phyloP scores from a whole-genome alignment of 148 eudicot species.

The Heliamphora exappendiculata region DNA sequence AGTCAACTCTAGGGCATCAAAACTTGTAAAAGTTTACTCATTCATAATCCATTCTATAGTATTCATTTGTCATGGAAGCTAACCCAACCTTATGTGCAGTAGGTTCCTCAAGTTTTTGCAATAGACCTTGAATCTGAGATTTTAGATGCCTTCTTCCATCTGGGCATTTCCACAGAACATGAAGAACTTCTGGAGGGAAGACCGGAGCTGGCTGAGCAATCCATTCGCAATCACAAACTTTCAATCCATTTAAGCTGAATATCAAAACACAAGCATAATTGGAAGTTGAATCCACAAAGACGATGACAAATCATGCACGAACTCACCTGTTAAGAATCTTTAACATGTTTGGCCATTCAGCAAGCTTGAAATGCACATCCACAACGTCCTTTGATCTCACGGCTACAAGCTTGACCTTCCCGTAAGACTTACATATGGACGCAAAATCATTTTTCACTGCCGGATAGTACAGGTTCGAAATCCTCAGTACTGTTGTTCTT shows the following conservation, averaged over 20 bases:
- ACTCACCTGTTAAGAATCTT: slow-evolving; percentile 24
- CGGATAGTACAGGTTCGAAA: not conserved
- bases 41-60: not conserved
- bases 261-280: not conserved
- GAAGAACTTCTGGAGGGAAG: slow-evolving; percentile 22
- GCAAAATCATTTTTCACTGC: not conserved
- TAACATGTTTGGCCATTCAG: slow-evolving; percentile 32
- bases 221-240: slow-evolving; percentile 10
- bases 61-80: not conserved
- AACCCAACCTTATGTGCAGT: not conserved
- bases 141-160: slow-evolving; percentile 19
- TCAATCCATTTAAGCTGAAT: slow-evolving; percentile 18
- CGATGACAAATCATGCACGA: not conserved
- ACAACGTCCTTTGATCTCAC: not conserved
- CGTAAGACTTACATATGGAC: slow-evolving; percentile 8
- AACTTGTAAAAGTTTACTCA: not conserved
- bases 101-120: slow-evolving; percentile 18
- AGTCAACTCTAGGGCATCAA: not conserved
- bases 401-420: not conserved
- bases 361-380: slow-evolving; percentile 15
- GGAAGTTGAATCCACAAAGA: not conserved
- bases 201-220: slow-evolving; percentile 26
- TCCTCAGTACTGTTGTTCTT: slow-evolving; percentile 33
- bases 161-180: slow-evolving; percentile 18
- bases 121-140: not conserved